Evolutionary conservation across 192 early-diverging fungal genomes (phyloP), one percentile per base, ranked within the genome.

Genomic region (Helicostylum pulchrum): DNA sequence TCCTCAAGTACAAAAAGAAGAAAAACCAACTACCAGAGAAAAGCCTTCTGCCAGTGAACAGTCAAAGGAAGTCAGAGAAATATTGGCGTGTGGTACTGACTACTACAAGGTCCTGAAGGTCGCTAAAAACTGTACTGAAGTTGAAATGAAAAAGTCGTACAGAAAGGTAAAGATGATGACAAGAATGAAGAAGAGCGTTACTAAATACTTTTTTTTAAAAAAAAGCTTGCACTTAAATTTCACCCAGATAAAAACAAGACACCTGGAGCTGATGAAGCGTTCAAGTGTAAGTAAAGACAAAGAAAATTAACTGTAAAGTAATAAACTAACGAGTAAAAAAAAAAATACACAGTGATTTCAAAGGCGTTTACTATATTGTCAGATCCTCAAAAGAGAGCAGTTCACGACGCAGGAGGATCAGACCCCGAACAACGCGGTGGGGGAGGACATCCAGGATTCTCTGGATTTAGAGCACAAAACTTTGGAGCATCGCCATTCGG

Each of bases 171-270:
- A 39, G 7, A n/a, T 9, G 42, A 19, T 59, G 57, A 47, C 39
- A 15, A 58, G 26, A 58, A 7, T 30, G 14, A 1, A 42, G 43
- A 39, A 5, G 36, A 42, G n/a, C 9, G 20, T 17, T 23, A 59
- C 10, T 64, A n/a, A 53, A 36, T 8, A 51, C 2, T 17, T 51
- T 30, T 53, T 34, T 61, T 21, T 9, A 3, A 20, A 36, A 39
- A 3, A 49, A 51, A 93, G 86, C 79, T 94, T 42, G 96, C 96
- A 19, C 81, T 98, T 50, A 84, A 90, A 60, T 94, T 92, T 71
- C 96, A 98, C 64, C 96, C 96, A 0, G 96, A 98, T 65, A 98
- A 98, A 72, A 97, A 96, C 61, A 86, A 80, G 0, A 95, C 96
- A 7, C 93, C 95, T 3, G 94, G 96, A 14, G 93, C 94, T 10